phyloP scores from a whole-genome alignment of 495 filamentous ascomycete species.

The Chaetomium cochliodes region DNA sequence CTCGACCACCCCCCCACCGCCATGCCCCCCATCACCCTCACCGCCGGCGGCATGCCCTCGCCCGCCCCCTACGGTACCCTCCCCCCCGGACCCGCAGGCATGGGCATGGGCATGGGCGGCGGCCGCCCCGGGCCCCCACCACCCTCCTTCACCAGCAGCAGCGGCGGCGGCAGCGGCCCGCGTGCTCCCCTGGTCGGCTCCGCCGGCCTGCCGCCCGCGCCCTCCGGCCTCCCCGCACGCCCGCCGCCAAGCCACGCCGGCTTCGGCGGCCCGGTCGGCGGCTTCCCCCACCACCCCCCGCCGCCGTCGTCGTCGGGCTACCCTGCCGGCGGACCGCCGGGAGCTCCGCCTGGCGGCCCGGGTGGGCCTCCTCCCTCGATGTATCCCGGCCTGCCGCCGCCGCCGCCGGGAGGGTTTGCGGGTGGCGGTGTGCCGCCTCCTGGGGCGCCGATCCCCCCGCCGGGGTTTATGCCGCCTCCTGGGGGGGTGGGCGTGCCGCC shows the following conservation, averaged over 20 bases:
- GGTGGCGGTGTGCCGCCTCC: slow-evolving; percentile 22
- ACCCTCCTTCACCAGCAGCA: slow-evolving; percentile 30
- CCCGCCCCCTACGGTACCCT: slow-evolving; percentile 33
- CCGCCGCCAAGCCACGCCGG: slow-evolving; percentile 76
- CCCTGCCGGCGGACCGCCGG: slow-evolving; percentile 21
- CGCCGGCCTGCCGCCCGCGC: slow-evolving; percentile 56
- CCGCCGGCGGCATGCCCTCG: slow-evolving; percentile 33
- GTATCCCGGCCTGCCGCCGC: slow-evolving; percentile 30
- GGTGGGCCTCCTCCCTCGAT: slow-evolving; percentile 20
- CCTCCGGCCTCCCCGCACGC: slow-evolving; percentile 72
- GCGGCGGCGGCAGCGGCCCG: slow-evolving; percentile 11
- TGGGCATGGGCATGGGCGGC: too few relatives aligned
- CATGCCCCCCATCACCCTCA: slow-evolving; percentile 38
- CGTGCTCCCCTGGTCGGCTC: slow-evolving; percentile 31
- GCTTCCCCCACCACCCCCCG: slow-evolving; percentile 47
- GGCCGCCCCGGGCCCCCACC: slow-evolving; percentile 33
- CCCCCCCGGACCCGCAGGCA: slow-evolving; percentile 44
- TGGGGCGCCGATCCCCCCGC: slow-evolving; percentile 27
- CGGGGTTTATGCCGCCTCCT: slow-evolving; percentile 35
- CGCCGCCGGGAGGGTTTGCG: slow-evolving; percentile 35
- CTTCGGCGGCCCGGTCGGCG: slow-evolving; percentile 68
- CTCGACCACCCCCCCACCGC: slow-evolving; percentile 11
- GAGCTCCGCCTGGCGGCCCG: background rate
- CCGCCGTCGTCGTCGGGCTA: slow-evolving; percentile 15
- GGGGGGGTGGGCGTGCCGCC: slow-evolving; percentile 16